Conservation (phyloP, 1,284 basidiomycete genomes). For the Papiliotrema flavescens region DNA sequence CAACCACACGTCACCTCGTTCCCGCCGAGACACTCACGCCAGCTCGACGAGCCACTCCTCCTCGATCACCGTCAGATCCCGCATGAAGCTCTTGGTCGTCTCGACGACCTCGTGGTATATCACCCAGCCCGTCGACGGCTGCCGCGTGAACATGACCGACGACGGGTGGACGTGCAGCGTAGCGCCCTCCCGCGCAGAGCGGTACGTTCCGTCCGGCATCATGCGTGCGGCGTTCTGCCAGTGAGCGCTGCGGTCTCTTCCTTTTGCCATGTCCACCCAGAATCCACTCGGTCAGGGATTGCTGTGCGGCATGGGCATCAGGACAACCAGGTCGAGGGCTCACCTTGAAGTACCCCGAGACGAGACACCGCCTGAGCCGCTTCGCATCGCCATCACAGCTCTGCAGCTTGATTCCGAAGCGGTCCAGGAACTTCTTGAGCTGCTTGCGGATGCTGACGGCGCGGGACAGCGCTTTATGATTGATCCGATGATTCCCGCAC, state of each 20-base stretch:
- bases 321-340: neutral
- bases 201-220: constrained; percentile 84
- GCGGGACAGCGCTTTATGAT: constrained; percentile 86
- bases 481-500: constrained; percentile 88
- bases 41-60: constrained; percentile 55
- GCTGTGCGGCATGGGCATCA: no score
- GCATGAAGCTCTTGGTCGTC: constrained; percentile 74
- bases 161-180: constrained; percentile 85
- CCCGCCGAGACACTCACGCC: constrained; percentile 46
- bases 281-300: no score
- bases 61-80: constrained; percentile 55
- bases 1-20: constrained; percentile 1
- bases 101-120: constrained; percentile 94
- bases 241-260: neutral
- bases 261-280: no score
- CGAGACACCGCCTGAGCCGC: constrained; percentile 74
- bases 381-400: constrained; percentile 82
- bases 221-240: constrained; percentile 74
- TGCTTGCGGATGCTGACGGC: constrained; percentile 89
- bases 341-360: constrained; percentile 82
- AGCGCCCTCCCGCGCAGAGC: constrained; percentile 77
- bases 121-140: constrained; percentile 85
- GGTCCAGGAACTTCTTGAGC: constrained; percentile 83
- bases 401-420: constrained; percentile 71
- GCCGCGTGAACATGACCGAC: constrained; percentile 89